phyloP scores from a whole-genome alignment of 2,329 filamentous ascomycete species.

The Onygena corvina region DNA sequence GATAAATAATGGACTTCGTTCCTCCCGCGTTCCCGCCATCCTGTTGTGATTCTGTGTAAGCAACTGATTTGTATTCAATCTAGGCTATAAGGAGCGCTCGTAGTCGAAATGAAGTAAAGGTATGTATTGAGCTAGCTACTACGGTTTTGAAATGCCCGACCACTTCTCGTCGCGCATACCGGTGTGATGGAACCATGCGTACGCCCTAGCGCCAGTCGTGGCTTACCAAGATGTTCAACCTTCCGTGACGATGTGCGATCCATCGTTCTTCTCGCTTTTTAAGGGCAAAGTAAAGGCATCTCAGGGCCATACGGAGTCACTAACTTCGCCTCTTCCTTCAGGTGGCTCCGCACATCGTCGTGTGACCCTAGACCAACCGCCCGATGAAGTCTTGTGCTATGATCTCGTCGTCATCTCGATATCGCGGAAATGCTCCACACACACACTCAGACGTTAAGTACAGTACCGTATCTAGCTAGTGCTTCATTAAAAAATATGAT shows the following conservation, averaged over 20 bases:
- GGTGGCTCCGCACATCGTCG: constrained; percentile 6
- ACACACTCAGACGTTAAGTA: constrained; percentile 2
- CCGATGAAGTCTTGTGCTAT: neutral
- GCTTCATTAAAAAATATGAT: neutral
- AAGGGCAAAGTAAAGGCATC: neutral
- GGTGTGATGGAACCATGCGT: constrained; percentile 3
- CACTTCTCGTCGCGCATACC: constrained; percentile 1
- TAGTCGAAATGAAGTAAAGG: too few species aligned
- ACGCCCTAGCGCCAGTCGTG: neutral
- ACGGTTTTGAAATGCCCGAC: too few species aligned
- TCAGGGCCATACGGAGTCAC: neutral
- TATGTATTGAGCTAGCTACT: neutral
- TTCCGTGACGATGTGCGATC: neutral
- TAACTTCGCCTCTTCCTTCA: neutral
- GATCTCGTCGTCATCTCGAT: neutral
- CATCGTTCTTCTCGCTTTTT: neutral
- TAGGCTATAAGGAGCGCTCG: too few species aligned
- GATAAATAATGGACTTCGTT: too few species aligned
- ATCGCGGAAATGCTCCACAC: constrained; percentile 4
- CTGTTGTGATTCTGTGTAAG: too few species aligned
- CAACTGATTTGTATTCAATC: too few species aligned
- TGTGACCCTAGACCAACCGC: constrained; percentile 1
- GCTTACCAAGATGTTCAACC: neutral
- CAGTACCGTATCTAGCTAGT: neutral
- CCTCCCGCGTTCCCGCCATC: too few species aligned